Evolutionary conservation across 169 alveolate genomes (phyloP), one percentile per base, ranked within the genome.

Genomic region (Plasmodium relictum): DNA sequence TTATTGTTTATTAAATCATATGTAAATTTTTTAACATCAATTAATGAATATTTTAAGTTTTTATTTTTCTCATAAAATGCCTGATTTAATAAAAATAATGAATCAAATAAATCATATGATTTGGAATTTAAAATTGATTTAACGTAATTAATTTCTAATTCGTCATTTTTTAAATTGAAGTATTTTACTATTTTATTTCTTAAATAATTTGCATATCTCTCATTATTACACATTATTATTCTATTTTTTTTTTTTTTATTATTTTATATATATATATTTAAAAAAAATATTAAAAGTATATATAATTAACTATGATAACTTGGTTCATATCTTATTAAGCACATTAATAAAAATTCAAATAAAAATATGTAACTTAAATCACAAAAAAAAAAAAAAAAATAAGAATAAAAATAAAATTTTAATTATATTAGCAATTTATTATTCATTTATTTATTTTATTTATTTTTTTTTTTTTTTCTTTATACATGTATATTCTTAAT

Each of bases 151-250:
- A 56, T 18, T 18, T 83, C 91, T 24, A 83, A 44, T 37, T 83
- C 91, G 4, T 83, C 85, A 69, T 58, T 83, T 54, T 83, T 83
- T 10, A 83, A 71, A 24, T 83, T 83, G 37, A 83, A 83, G 26
- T 12, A 83, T 83, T 83, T 83, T 52, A 83, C 39, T 3, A 83
- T 83, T 68, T 83, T 83, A 6, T 16, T 68, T 31, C 85, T 52
- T 61, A 83, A 41, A 42, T 68, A 72, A n/a, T 18, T 66, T 54
- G 91, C 91, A 22, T 83, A 83, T 24, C 39, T 66, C 0, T 54
- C 73, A 16, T 68, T 83, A 12, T 54, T 70, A 31, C 26, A 16
- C 45, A 8, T 50, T n/a, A 12, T 48, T 66, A 83, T 37, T 37
- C 26, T 54, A 50, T 44, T 2, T 45, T 62, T 10, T 41, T 18